Conservation (phyloP, 140 eudicot genomes). For the Senecio squalidus region DNA sequence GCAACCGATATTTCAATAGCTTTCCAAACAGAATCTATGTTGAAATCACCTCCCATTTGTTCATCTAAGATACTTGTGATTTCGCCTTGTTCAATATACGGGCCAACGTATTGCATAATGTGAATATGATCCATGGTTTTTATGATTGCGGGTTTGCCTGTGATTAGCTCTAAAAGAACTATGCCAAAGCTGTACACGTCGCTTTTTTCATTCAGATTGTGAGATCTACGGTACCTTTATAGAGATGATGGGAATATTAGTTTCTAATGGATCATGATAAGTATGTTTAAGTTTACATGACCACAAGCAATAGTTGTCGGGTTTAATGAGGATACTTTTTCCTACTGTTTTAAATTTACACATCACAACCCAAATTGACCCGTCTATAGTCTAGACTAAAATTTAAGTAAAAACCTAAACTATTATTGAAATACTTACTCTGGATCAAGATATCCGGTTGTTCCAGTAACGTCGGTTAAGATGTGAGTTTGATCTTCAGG, state of each 20-base stretch:
- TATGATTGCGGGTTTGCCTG: constrained; percentile 26
- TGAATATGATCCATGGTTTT: constrained; percentile 21
- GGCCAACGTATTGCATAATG: constrained; percentile 21
- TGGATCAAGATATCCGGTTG: constrained; percentile 41
- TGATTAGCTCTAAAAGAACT: constrained; percentile 27
- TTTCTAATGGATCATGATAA: neutral
- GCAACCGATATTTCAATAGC: constrained; percentile 22
- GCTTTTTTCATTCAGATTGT: constrained; percentile 32
- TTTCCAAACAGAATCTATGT: constrained; percentile 24
- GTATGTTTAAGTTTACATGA: neutral
- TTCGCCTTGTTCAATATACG: constrained; percentile 20
- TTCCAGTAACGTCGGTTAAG: constrained; percentile 26
- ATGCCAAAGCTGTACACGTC: constrained; percentile 38
- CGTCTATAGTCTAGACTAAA: no score
- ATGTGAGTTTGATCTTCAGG: constrained; percentile 25
- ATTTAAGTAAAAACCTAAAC: no score
- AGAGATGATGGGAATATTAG: neutral
- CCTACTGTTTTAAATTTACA: no score
- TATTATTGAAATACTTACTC: constrained; percentile 37
- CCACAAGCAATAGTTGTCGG: no score
- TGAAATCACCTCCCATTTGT: constrained; percentile 21
- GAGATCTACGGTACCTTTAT: constrained; percentile 25
- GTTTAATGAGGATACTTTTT: no score
- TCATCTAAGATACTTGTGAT: constrained; percentile 23
- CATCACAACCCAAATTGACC: no score